phyloP scores from a whole-genome alignment of 345 rosid genomes.

The Eucalyptus cloeziana region DNA sequence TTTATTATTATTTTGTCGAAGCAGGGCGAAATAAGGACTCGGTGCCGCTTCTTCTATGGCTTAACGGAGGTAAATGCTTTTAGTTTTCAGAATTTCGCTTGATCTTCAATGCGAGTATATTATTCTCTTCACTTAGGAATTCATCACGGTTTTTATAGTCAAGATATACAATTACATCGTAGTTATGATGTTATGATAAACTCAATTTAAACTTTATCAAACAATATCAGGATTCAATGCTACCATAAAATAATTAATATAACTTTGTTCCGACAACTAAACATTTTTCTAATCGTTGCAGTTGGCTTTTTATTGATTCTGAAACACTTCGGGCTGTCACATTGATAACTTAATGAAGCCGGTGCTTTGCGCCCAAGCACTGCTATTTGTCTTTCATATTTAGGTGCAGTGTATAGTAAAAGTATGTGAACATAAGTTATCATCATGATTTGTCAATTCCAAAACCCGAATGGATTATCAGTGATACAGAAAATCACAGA shows the following conservation, averaged over 20 bases:
- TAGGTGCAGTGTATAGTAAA: not conserved
- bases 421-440: not conserved
- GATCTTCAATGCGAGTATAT: not conserved
- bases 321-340: not conserved
- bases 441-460: not conserved
- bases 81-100: not conserved
- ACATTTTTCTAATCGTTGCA: not conserved
- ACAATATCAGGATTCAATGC: not conserved
- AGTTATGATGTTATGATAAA: not conserved
- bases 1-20: constrained; percentile 60
- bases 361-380: not conserved
- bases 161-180: not conserved
- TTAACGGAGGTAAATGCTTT: constrained; percentile 46
- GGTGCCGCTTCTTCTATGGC: constrained; percentile 79
- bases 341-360: not conserved
- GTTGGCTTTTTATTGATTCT: not conserved
- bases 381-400: not conserved
- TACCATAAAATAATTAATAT: not conserved
- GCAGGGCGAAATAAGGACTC: constrained; percentile 19
- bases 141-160: not conserved
- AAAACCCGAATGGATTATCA: not conserved
- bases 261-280: not conserved
- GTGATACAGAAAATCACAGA: not conserved
- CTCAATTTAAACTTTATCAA: not conserved
- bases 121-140: not conserved